Evolutionary conservation across 495 filamentous ascomycete species (phyloP), one percentile per base, ranked within the genome.

Genomic region (Parathielavia appendiculata): DNA sequence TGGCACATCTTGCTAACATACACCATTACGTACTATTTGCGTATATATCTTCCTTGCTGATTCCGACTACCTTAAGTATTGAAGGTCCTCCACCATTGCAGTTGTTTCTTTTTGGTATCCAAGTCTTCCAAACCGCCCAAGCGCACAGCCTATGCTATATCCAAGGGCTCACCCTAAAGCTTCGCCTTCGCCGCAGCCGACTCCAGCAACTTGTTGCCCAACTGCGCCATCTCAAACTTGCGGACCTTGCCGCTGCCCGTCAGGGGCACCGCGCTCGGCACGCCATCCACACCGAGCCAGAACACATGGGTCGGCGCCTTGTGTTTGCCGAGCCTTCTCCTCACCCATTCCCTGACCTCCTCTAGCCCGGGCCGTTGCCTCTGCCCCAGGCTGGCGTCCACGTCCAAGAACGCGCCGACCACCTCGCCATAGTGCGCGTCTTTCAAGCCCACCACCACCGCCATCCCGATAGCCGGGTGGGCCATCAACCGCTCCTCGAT

Each of bases 171-270:
- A 6, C 54, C n/a, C 55, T 67, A 77, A 23, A 77, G 59, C 68
- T 74, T 77, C 36, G 74, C 73, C 52, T 74, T 77, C 36, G 74
- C 72, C 52, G 61, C 62, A 11, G 43, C 40, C n/a, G 44, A 57
- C 63, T 68, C 71, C 63, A 85, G 51, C 19, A 83, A 65, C 57
- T 69, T 66, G 54, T 78, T 79, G 8, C 82, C 83, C 59, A 81
- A 68, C 63, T 81, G 71, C 22, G 82, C 79, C 73, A 88, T 74
- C 67, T 84, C 81, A 69, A 81, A 81, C 71, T 89, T 88, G 61
- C 83, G 77, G 20, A 89, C 80, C 73, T 89, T 89, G 9, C 86
- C 86, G 67, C 85, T 89, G 1, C 85, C 85, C 35, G 86, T 89
- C 54, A 87, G 71, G 5, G 85, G 86, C 5, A 86, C 72, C 10